phyloP scores from a whole-genome alignment of 768 basidiomycete species.

The Termitomyces sp. region DNA sequence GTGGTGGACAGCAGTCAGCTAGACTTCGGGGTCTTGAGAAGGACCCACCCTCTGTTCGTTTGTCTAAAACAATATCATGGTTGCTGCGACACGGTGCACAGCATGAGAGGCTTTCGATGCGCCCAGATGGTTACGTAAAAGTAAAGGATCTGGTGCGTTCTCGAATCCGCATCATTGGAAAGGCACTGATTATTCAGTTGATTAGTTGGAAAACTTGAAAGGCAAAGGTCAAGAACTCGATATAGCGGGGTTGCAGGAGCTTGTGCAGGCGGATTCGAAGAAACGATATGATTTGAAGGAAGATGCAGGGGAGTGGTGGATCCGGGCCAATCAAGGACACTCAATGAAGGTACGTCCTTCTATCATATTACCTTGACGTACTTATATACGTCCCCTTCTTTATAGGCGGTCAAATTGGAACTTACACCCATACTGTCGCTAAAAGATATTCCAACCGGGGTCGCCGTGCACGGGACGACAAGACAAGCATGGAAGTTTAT shows the following conservation, averaged over 20 bases:
- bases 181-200: too few relatives aligned
- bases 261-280: slow-evolving; percentile 68
- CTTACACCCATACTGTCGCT: slow-evolving; percentile 51
- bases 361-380: background rate
- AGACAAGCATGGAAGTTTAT: slow-evolving; percentile 66
- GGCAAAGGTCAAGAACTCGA: slow-evolving; percentile 50
- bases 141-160: slow-evolving; percentile 74
- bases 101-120: slow-evolving; percentile 68
- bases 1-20: slow-evolving; percentile 13
- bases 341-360: slow-evolving; percentile 58
- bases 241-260: slow-evolving; percentile 45
- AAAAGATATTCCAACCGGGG: slow-evolving; percentile 57
- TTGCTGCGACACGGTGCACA: slow-evolving; percentile 88
- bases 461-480: slow-evolving; percentile 83
- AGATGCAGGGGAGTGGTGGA: slow-evolving; percentile 73
- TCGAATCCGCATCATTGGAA: background rate
- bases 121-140: slow-evolving; percentile 80
- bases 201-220: slow-evolving; percentile 66
- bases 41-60: slow-evolving; percentile 62
- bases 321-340: slow-evolving; percentile 89
- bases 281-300: slow-evolving; percentile 54
- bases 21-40: slow-evolving; percentile 56
- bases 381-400: background rate
- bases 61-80: slow-evolving; percentile 88
- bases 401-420: slow-evolving; percentile 67